These are phyloP conservation scores for Sisymbrium irio DNA, from an alignment of 345 rosid genomes.

Conservation along the genomic window DNA sequence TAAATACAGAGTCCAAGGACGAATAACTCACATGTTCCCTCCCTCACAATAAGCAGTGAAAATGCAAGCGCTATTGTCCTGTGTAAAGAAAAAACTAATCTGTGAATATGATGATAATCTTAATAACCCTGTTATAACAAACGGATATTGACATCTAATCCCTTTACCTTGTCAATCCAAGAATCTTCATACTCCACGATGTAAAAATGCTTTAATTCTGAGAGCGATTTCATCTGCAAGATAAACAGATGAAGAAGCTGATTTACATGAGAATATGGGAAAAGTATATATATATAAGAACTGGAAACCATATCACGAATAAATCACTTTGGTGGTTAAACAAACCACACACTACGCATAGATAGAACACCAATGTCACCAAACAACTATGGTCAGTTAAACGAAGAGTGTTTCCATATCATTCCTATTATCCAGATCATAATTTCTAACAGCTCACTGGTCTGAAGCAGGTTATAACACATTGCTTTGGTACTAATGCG, in stretches of 20 bases:
- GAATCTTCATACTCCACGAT: conserved; percentile 79
- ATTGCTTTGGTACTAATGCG: background rate
- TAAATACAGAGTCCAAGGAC: background rate
- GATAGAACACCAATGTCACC: background rate
- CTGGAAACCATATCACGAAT: background rate
- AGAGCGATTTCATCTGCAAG: conserved; percentile 80
- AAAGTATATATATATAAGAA: background rate
- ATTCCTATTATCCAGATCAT: background rate
- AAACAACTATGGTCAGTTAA: background rate
- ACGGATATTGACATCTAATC: background rate
- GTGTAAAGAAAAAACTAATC: conserved; percentile 10
- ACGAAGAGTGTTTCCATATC: background rate
- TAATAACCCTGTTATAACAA: background rate
- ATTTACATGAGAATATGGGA: background rate
- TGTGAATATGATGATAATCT: conserved; percentile 7
- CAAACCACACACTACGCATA: background rate
- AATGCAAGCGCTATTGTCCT: conserved; percentile 77
- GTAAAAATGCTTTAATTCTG: conserved; percentile 69
- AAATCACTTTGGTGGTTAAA: background rate
- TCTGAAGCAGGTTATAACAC: background rate
- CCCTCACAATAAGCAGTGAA: conserved; percentile 81
- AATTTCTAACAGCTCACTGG: background rate
- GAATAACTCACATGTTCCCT: conserved; percentile 81
- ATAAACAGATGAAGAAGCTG: conserved; percentile 7
- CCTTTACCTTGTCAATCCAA: conserved; percentile 86